Evolutionary conservation across 2,329 filamentous ascomycete species (phyloP).

Genomic region (Penicillium sp.): DNA sequence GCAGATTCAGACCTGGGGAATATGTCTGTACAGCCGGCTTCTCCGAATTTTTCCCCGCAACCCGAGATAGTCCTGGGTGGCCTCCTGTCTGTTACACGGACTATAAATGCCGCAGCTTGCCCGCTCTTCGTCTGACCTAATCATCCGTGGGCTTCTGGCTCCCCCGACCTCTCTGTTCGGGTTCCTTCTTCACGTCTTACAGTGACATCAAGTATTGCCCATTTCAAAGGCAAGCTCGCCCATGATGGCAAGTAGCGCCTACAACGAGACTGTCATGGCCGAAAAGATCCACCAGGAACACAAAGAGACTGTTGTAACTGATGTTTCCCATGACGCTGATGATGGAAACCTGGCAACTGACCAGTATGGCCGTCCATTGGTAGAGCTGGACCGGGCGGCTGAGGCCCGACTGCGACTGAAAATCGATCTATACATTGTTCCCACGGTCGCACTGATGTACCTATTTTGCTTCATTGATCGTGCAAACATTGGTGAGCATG

Average conservation of each 20-base stretch:
- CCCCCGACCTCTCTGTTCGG: neutral
- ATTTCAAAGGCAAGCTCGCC: neutral
- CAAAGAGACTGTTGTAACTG: neutral
- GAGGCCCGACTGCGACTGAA: slow-evolving; percentile 62
- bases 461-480: slow-evolving; percentile 74
- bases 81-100: neutral
- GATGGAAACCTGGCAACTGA: slow-evolving; percentile 51
- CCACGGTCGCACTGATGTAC: slow-evolving; percentile 66
- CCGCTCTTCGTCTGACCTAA: neutral
- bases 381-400: slow-evolving; percentile 58
- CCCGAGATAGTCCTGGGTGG: neutral
- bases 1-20: neutral
- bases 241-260: neutral
- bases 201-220: neutral
- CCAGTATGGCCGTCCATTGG: slow-evolving; percentile 52
- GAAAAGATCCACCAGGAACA: neutral
- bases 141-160: neutral
- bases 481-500: slow-evolving; percentile 68
- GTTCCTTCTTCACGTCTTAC: neutral
- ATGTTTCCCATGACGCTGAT: slow-evolving; percentile 37
- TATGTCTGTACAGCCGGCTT: neutral
- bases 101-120: neutral
- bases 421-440: slow-evolving; percentile 66
- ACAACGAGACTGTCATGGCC: neutral
- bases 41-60: neutral